A percentile compares a stretch with the other conserved stretches of the same genome.
Evolutionary conservation across 2,329 filamentous ascomycete species (phyloP).

Genomic region (Rugonectria rugulosa): DNA sequence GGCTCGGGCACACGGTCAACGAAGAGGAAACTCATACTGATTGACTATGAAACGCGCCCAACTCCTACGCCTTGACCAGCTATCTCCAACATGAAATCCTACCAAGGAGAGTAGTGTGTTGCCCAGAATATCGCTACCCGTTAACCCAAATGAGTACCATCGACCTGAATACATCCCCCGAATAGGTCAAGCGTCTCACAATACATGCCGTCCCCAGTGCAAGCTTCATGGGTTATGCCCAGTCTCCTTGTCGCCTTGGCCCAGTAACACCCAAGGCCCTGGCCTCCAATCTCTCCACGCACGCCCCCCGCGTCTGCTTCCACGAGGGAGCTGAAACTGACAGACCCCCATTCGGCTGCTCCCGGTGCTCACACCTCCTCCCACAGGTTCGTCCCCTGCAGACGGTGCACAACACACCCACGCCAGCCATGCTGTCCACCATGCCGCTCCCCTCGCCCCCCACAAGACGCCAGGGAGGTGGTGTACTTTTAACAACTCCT

Average conservation of each 20-base stretch:
- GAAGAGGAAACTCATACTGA: conserved; percentile 31
- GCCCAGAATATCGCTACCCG: conserved; percentile 24
- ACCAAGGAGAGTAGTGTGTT: conserved; percentile 31
- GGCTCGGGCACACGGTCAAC: conserved; percentile 18
- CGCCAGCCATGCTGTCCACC: conserved; percentile 31
- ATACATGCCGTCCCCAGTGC: conserved; percentile 31
- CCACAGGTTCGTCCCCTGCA: conserved; percentile 32
- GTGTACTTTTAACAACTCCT: conserved; percentile 54
- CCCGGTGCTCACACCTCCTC: conserved; percentile 34
- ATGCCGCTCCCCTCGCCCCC: conserved; percentile 35
- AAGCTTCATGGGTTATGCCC: conserved; percentile 22
- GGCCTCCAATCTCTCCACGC: conserved; percentile 32
- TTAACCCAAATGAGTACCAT: conserved; percentile 43
- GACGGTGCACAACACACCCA: conserved; percentile 30
- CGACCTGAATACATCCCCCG: conserved; percentile 36
- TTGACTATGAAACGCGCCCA: conserved; percentile 37
- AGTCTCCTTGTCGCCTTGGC: conserved; percentile 25
- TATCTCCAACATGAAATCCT: conserved; percentile 29
- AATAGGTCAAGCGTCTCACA: conserved; percentile 44
- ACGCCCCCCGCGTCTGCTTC: conserved; percentile 27
- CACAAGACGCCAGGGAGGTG: conserved; percentile 44
- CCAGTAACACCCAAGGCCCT: conserved; percentile 29
- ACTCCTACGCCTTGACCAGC: conserved; percentile 33
- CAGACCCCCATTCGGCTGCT: conserved; percentile 34
- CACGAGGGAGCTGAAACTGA: conserved; percentile 26